phyloP scores from a whole-genome alignment of 2,329 filamentous ascomycete genomes.

The Dactylonectria estremocensis region DNA sequence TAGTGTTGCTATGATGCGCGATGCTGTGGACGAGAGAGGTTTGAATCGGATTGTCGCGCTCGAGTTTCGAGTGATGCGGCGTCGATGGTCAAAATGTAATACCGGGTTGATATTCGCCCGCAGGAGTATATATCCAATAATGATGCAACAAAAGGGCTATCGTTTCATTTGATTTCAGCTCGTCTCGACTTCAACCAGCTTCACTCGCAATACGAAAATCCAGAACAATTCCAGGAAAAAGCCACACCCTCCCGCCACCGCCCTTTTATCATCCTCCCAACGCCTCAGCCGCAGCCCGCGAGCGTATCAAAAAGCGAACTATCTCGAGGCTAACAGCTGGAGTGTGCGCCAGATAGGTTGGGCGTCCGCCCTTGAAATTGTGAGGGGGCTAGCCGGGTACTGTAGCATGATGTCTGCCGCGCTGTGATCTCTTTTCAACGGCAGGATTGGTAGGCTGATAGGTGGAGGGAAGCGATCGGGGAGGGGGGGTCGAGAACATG shows the following conservation, averaged over 20 bases:
- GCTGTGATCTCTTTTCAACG: not conserved
- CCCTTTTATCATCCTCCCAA: not conserved
- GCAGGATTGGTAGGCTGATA: not conserved
- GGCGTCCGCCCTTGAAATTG: too few species aligned
- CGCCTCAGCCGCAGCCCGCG: not conserved
- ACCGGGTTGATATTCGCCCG: not conserved
- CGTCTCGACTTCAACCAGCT: not conserved
- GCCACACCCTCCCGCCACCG: not conserved
- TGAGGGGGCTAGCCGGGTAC: not conserved
- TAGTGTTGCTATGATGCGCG: not conserved
- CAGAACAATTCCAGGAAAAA: not conserved
- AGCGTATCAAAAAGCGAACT: not conserved
- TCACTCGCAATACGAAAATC: not conserved
- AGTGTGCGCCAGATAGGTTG: not conserved
- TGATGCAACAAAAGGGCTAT: not conserved
- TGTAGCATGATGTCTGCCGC: not conserved
- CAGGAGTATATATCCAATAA: not conserved
- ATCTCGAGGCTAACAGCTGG: not conserved
- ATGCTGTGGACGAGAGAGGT: not conserved
- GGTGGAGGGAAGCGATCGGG: not conserved
- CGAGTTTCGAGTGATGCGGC: not conserved
- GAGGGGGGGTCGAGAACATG: slow-evolving; percentile 9
- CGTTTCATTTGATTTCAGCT: not conserved
- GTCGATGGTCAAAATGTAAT: not conserved
- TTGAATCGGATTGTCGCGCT: too few species aligned